Base-by-base conservation (phyloP, 768 basidiomycete genomes). In the Agrocybe pediades region DNA sequence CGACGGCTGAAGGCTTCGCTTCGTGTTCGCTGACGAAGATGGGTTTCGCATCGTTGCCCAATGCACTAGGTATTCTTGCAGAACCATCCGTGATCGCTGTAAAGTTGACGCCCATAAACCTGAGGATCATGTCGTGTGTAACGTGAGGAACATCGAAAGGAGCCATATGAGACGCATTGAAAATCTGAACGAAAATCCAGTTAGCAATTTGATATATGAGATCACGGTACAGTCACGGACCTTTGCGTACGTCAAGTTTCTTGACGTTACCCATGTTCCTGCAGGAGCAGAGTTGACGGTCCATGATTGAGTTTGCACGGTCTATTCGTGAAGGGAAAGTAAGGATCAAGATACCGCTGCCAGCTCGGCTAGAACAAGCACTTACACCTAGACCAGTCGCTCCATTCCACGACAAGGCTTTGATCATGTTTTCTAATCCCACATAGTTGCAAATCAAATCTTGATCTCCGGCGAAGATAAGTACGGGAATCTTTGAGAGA, bases 391-490 rank as follows among this genome's bases (percentile, higher is more conserved):
- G 79, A 1, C 97, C 96, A 5, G 75, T 86, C 29, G 70, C 86
- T 1, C 94, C 95, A 53, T 85, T 88, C 96, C 96, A 99, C 2
- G 79, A 78, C 78, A 99, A 74, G 24, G 79, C 74, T 57, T 88
- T 85, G 43, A 98, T 90, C 81, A 90, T 85, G 53, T 79, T 80
- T 70, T 98, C 95, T 55, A 93, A 76, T 3, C 97, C 97, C 47
- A 95, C 77, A 68, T 97, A 89, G 68, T 98, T 98, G 75, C 97
- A 98, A 57, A 99, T 97, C 40, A 95, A 74, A 68, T 98, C 97
- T 68, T 98, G 91, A 67, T 97, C 95, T 6, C 97, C 97, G 0
- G 86, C 93, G 62, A 97, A 99, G 42, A 99, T 77, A 58, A 99
- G 66, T n/a, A 98, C 81, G 1, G 88, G 87, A 17, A 98, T 87